These are phyloP conservation scores for Phytophthora kernoviae DNA, from an alignment of 352 stramenopile genomes.

Conservation along the genomic window DNA sequence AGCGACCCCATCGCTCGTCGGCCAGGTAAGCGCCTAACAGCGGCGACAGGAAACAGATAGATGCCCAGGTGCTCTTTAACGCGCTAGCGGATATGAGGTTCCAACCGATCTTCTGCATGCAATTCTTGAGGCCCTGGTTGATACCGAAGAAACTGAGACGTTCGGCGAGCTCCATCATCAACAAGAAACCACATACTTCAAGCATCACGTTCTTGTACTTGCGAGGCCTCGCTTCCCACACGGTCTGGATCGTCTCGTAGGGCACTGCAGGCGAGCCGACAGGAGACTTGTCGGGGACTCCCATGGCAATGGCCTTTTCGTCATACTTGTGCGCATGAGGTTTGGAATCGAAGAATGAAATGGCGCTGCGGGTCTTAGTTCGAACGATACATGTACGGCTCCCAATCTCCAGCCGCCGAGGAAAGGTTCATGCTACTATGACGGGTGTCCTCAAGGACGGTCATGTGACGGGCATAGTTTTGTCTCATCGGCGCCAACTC, in stretches of 20 bases:
- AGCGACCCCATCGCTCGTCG: slow-evolving; percentile 57
- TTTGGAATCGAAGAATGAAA: no score
- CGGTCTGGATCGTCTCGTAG: not conserved
- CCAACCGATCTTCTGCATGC: slow-evolving; percentile 61
- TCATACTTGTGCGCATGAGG: no score
- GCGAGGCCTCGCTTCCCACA: not conserved
- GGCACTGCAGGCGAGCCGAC: not conserved
- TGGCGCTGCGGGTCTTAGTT: no score
- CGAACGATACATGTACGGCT: no score
- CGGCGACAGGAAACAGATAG: slow-evolving; percentile 57
- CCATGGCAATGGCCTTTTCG: not conserved
- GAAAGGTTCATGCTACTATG: no score
- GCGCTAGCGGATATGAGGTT: slow-evolving; percentile 46
- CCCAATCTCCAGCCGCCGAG: no score
- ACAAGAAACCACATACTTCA: not conserved
- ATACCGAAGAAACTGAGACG: slow-evolving; percentile 78
- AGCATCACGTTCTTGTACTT: slow-evolving; percentile 1
- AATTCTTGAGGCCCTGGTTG: slow-evolving; percentile 82
- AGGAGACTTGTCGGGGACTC: not conserved
- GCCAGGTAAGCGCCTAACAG: slow-evolving; percentile 57
- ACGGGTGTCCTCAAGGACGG: no score
- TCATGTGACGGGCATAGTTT: no score
- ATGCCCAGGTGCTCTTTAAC: slow-evolving; percentile 62
- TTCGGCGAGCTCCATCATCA: slow-evolving; percentile 38
- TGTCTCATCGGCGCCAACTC: no score